Evolutionary conservation across 768 basidiomycete species (phyloP), one percentile per base, ranked within the genome.

Genomic region (Mrakia blollopis): DNA sequence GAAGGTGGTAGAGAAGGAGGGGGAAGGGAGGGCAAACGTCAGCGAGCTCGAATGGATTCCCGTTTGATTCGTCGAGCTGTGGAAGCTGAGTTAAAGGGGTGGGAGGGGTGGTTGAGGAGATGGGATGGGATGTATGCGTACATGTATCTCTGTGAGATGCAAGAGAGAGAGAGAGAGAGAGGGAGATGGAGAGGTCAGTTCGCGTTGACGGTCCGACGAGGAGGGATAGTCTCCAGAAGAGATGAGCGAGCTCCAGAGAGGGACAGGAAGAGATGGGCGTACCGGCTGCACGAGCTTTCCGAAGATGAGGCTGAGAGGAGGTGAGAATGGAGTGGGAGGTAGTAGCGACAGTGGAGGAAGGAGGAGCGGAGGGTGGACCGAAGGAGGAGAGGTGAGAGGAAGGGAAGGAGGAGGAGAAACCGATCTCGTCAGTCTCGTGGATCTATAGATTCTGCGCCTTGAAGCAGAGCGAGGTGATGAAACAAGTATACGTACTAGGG

Each of bases 241-340:
- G 57, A 57, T 57, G 57, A 57, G 57, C 44, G 44, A 44, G 44
- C 5, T 44, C 5, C n/a, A 57, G 4, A 25, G 0, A 11, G 10
- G 57, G n/a, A n/a, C n/a, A 28, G 9, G 3, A n/a, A 57, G 11
- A 8, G 23, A n/a, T 3, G 28, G 10, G 28, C 57, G 23, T 28
- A 57, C 57, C 7, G 57, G 7, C 0, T n/a, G 9, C 11, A 57
- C 28, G 23, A n/a, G 8, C 57, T 57, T 57, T 25, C 65, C 65
- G 65, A 68, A 68, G 39, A 68, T 68, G 16, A 39, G 16, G 65
- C 65, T 68, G 65, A n/a, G n/a, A n/a, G n/a, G n/a, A n/a, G n/a
- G n/a, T 39, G 18, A 39, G 37, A 6, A 8, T 8, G 25, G 32
- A 62, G 11, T n/a, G n/a, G n/a, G 23, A 35, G 35, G 32, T 32